These are phyloP conservation scores for Orbilia ellipsospora DNA, from an alignment of 2,329 filamentous ascomycete genomes.

Conservation along the genomic window DNA sequence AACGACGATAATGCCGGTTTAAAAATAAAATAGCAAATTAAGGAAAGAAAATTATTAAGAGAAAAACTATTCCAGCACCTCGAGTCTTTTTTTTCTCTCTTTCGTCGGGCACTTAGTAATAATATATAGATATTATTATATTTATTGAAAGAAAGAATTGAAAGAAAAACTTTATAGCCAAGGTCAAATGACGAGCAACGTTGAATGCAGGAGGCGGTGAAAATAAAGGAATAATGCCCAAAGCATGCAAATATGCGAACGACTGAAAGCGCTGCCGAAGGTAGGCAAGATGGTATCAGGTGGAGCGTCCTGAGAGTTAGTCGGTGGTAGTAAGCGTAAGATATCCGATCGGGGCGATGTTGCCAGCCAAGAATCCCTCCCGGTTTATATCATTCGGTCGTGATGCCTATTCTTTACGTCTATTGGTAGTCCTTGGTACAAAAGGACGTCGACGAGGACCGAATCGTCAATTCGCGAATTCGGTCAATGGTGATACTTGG, in stretches of 20 bases:
- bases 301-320: not conserved
- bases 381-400: slow-evolving; percentile 12
- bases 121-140: not conserved
- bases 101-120: too few species aligned
- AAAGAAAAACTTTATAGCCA: slow-evolving; percentile 6
- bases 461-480: too few species aligned
- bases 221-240: not conserved
- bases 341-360: slow-evolving; percentile 40
- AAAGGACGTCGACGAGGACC: not conserved
- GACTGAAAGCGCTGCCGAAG: slow-evolving; percentile 36
- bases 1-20: slow-evolving; percentile 44
- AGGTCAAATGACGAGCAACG: too few species aligned
- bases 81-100: too few species aligned
- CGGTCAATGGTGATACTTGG: slow-evolving; percentile 52
- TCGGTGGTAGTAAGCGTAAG: slow-evolving; percentile 37
- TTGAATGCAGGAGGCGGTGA: not conserved
- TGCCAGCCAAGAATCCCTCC: slow-evolving; percentile 16
- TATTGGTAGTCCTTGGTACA: not conserved
- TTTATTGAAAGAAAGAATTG: slow-evolving; percentile 16
- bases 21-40: not conserved
- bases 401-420: not conserved
- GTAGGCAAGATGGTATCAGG: not conserved
- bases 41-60: too few species aligned
- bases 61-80: too few species aligned
- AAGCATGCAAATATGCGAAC: slow-evolving; percentile 10